Evolutionary conservation across 345 rosid genomes (phyloP).

Genomic region (Lepidium aucheri): DNA sequence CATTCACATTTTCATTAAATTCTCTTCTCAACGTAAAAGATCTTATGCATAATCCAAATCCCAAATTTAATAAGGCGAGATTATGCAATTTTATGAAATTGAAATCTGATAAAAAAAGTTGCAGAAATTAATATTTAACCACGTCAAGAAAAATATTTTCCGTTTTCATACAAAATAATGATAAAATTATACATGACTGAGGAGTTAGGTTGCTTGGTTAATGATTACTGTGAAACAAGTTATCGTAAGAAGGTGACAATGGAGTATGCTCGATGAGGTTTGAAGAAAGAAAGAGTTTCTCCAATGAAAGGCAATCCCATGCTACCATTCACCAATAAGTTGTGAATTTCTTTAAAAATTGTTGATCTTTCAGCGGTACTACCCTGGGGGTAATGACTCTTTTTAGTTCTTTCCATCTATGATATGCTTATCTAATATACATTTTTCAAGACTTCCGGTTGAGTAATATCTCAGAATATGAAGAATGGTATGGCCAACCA

Average conservation of each 20-base stretch:
- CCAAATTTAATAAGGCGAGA: too few relatives aligned
- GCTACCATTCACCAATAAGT: constrained; percentile 39
- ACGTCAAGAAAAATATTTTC: too few relatives aligned
- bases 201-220: background rate
- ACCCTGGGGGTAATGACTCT: constrained; percentile 4
- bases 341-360: constrained; percentile 48
- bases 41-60: too few relatives aligned
- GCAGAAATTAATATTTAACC: too few relatives aligned
- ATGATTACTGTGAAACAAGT: constrained; percentile 48
- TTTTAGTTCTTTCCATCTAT: background rate
- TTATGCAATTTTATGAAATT: too few relatives aligned
- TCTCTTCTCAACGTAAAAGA: too few relatives aligned
- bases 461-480: constrained; percentile 59
- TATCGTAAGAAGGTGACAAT: constrained; percentile 56
- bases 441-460: constrained; percentile 61
- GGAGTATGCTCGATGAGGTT: constrained; percentile 69
- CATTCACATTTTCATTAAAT: background rate
- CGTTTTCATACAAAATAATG: too few relatives aligned
- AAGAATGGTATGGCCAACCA: constrained; percentile 98
- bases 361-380: constrained; percentile 97
- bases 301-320: constrained; percentile 85
- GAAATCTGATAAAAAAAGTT: too few relatives aligned
- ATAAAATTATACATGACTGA: too few relatives aligned
- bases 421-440: constrained; percentile 5
- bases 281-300: constrained; percentile 63